Conservation (phyloP, 176 grass and related monocot genomes). For the Oryza longistaminata region DNA sequence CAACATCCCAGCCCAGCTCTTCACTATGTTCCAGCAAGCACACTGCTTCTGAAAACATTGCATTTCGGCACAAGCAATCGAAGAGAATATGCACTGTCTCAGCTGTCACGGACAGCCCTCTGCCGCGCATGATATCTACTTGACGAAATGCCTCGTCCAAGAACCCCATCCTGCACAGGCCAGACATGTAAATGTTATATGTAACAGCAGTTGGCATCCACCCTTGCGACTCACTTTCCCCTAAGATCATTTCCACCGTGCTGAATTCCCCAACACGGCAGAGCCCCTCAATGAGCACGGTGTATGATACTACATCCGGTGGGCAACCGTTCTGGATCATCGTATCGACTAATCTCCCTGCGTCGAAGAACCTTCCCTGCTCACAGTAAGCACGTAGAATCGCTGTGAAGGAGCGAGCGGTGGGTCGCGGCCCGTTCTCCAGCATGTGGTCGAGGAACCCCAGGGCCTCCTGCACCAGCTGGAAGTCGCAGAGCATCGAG, state of each 20-base stretch:
- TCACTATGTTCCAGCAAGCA: constrained; percentile 35
- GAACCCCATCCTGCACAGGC: constrained; percentile 52
- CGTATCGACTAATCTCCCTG: constrained; percentile 45
- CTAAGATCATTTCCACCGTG: constrained; percentile 55
- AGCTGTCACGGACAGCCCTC: constrained; percentile 40
- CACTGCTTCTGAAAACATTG: constrained; percentile 51
- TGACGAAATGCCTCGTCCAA: constrained; percentile 58
- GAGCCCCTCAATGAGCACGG: constrained; percentile 61
- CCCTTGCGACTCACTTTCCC: constrained; percentile 44
- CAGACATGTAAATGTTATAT: constrained; percentile 80
- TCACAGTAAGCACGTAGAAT: constrained; percentile 59
- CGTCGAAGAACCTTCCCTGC: constrained; percentile 48
- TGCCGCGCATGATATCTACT: constrained; percentile 47
- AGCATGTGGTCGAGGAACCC: constrained; percentile 67
- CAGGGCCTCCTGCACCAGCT: constrained; percentile 49
- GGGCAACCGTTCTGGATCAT: constrained; percentile 40
- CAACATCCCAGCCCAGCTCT: constrained; percentile 53
- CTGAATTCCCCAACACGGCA: constrained; percentile 48
- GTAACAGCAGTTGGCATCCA: constrained; percentile 72
- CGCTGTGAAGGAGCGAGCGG: constrained; percentile 51
- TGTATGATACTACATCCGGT: constrained; percentile 74
- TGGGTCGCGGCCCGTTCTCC: constrained; percentile 36
- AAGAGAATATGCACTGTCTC: constrained; percentile 63
- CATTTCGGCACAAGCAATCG: constrained; percentile 62
- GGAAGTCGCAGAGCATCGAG: constrained; percentile 42